These are phyloP conservation scores for Colletotrichum graminicola DNA, from an alignment of 2,329 filamentous ascomycete genomes.

Conservation along the genomic window DNA sequence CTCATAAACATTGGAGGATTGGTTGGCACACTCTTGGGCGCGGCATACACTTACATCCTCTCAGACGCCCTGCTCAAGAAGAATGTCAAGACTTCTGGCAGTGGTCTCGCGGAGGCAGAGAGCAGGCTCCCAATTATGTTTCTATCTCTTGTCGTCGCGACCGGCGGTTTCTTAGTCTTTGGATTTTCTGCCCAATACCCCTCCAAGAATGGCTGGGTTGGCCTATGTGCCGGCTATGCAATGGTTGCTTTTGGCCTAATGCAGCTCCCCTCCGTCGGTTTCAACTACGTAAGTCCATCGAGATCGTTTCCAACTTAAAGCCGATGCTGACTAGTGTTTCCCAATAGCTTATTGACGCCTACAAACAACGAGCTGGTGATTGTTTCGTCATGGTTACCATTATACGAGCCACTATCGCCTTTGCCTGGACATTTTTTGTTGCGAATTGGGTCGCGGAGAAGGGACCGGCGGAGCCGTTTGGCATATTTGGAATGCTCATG, in stretches of 20 bases:
- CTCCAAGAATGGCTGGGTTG: constrained; percentile 49
- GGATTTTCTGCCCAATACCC: constrained; percentile 53
- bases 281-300: constrained; percentile 53
- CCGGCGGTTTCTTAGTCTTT: constrained; percentile 52
- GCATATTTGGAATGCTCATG: constrained; percentile 65
- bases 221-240: constrained; percentile 50
- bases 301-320: no score
- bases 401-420: constrained; percentile 61
- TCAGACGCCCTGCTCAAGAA: constrained; percentile 46
- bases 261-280: constrained; percentile 55
- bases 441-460: constrained; percentile 58
- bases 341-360: constrained; percentile 63
- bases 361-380: constrained; percentile 60
- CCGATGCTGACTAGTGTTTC: background rate
- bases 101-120: constrained; percentile 52
- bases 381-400: constrained; percentile 67
- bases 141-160: constrained; percentile 48
- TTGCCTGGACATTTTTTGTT: constrained; percentile 68
- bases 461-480: constrained; percentile 63
- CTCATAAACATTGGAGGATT: constrained; percentile 52
- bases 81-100: constrained; percentile 43
- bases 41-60: constrained; percentile 46
- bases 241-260: constrained; percentile 55
- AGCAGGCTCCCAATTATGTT: constrained; percentile 50
- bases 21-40: constrained; percentile 49